Base-by-base conservation (phyloP, 225 moss, liverwort and hornwort genomes). In the Marchantia paleacea region DNA sequence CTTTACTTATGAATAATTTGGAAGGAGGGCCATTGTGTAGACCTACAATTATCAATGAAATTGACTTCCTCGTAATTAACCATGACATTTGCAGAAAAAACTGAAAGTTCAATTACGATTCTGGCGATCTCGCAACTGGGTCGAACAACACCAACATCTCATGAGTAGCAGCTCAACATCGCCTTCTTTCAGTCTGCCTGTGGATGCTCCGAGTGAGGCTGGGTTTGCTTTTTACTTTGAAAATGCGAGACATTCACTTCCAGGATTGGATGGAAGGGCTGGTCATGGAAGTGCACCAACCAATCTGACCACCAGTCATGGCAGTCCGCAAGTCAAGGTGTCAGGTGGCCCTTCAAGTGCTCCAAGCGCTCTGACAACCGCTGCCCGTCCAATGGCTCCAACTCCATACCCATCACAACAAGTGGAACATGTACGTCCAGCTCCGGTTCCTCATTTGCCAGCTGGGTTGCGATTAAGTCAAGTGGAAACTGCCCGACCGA, bases 81-180 rank as follows among this genome's bases (percentile, higher is more conserved):
- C 53, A 13, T 48, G 16, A 64, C 31, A 57, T 79, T n/a, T 82
- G 74, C 82, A 87, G 87, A 85, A 85, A 83, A 88, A 88, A 72
- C 80, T 82, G 54, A 78, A 26, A 39, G 80, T 88, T 78, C 87
- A 88, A 48, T 60, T 88, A 3, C 78, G 87, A 9, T 88, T 88
- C 69, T 88, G 87, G 87, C 82, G 87, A 66, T 85, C 87, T 31
- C 73, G 85, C 18, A 88, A 88, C 30, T 88, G 87, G 87, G 82
- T 85, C 15, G 85, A 88, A 55, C 73, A 81, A 49, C 87, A 88
- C 75, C 28, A 75, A 28, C 75, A 71, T 12, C 73, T 87, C 15
- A 10, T 79, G 20, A 71, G 69, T 31, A 77, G 62, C 77, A 77
- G 11, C 25, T 82, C 80, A 14, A 68, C 82, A 18, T 6, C 51